A percentile compares a stretch with the other conserved stretches of the same genome.
Evolutionary conservation across 2,329 filamentous ascomycete genomes (phyloP).

Genomic region (Diplodia scrobiculata): DNA sequence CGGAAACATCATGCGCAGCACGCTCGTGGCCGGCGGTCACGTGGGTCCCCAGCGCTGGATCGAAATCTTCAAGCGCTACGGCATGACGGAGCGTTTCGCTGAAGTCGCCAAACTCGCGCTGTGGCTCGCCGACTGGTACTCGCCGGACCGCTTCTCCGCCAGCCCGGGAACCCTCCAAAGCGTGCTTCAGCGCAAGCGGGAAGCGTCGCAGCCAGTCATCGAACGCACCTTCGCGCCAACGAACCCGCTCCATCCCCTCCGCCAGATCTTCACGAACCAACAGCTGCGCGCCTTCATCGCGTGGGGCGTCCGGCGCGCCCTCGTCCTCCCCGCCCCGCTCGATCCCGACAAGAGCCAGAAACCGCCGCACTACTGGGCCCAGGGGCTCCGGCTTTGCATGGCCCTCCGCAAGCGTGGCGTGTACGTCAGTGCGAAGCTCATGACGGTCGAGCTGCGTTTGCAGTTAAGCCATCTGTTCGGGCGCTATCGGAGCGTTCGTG

Average conservation of each 20-base stretch:
- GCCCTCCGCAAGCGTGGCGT: slow-evolving; percentile 39
- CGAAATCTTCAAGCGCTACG: slow-evolving; percentile 62
- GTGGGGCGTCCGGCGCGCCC: slow-evolving; percentile 42
- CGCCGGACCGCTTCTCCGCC: not conserved
- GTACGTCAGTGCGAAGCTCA: slow-evolving; percentile 34
- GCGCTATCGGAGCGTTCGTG: not conserved
- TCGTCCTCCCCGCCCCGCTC: slow-evolving; percentile 35
- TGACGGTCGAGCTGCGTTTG: slow-evolving; percentile 32
- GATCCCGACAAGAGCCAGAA: slow-evolving; percentile 33
- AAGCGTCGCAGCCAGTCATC: not conserved
- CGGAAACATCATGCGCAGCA: slow-evolving; percentile 52
- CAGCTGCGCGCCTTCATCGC: slow-evolving; percentile 40
- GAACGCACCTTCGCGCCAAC: slow-evolving; percentile 2
- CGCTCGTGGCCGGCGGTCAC: slow-evolving; percentile 50
- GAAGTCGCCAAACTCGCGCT: slow-evolving; percentile 56
- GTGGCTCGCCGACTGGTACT: slow-evolving; percentile 53
- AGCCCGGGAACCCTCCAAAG: not conserved
- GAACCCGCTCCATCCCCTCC: slow-evolving; percentile 36
- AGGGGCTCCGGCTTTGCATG: slow-evolving; percentile 37
- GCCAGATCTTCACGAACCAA: slow-evolving; percentile 35
- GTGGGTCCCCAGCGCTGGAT: slow-evolving; percentile 55
- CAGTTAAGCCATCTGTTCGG: slow-evolving; percentile 41
- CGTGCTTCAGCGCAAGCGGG: not conserved
- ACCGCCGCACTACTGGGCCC: slow-evolving; percentile 35
- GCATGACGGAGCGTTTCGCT: slow-evolving; percentile 57